Base-by-base conservation (phyloP, 1,284 basidiomycete genomes). In the Puccinia triticina region DNA sequence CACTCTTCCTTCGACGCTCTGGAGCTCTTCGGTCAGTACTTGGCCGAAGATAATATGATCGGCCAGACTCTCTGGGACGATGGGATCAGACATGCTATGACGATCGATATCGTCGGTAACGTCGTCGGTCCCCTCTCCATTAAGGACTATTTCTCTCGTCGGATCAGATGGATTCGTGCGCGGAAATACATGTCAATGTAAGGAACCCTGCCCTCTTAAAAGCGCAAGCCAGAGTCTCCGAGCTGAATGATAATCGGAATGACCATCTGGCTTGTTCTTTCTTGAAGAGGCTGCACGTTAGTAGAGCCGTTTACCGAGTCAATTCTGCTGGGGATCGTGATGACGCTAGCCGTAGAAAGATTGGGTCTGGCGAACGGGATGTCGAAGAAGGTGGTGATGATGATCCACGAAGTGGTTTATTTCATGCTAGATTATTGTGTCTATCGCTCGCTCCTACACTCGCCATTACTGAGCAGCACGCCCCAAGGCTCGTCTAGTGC, bases 11-110 rank as follows among this genome's bases (percentile, higher is more conserved):
- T 48, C 29, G 50, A 67, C 85, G 84, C 95, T 0, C 89, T 98
- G 32, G 89, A 91, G 7, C 92, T 91, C 0, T 97, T 96, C 84
- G 92, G 92, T 0, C 91, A 92, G 26, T 97, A 92, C 88, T 90
- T 97, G 69, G 95, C 95, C 0, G 95, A 98, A 88, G 95, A 98
- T 88, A 97, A 97, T 88, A 96, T 94, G 93, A 94, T 98, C 83
- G 96, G 91, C 23, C 89, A 91, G 74, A 91, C 93, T 1, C 88
- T 98, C 23, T 97, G 95, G 95, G 94, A 96, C 86, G 93, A 97
- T 86, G 92, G 91, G 46, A 88, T 94, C 57, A 90, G 93, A 77
- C 95, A 98, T 86, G 92, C 93, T 77, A 90, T 96, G 83, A 94
- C 94, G 0, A 92, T 91, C 86, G 95, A 98, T 86, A 91, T 96